Evolutionary conservation across 2,329 filamentous ascomycete genomes (phyloP).

Genomic region (Fusarium caatingaense): DNA sequence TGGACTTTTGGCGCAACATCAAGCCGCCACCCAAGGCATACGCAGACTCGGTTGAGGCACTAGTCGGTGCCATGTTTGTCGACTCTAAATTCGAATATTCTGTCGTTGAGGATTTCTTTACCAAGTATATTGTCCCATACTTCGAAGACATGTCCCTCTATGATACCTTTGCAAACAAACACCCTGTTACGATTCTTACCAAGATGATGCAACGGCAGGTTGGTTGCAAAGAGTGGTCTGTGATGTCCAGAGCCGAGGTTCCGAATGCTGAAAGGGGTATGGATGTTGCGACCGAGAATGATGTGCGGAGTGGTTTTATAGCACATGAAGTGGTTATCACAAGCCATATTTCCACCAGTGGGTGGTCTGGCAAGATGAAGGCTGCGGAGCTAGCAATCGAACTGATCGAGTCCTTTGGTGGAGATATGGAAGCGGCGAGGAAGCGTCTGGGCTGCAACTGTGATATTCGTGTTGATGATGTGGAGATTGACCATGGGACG

Average conservation of each 20-base stretch:
- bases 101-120: constrained; percentile 81
- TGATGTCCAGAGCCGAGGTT: constrained; percentile 61
- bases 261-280: constrained; percentile 56
- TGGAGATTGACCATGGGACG: constrained; percentile 27
- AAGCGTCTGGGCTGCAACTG: constrained; percentile 74
- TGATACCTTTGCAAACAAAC: constrained; percentile 86
- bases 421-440: constrained; percentile 65
- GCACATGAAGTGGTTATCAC: constrained; percentile 79
- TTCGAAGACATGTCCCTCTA: constrained; percentile 90
- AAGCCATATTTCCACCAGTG: constrained; percentile 69
- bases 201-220: constrained; percentile 73
- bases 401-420: constrained; percentile 57
- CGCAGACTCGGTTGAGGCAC: constrained; percentile 89
- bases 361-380: constrained; percentile 77
- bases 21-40: constrained; percentile 77
- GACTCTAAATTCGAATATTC: constrained; percentile 84
- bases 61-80: constrained; percentile 90
- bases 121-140: constrained; percentile 76
- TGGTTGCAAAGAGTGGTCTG: constrained; percentile 70
- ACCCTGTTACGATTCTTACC: constrained; percentile 81
- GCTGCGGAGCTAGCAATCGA: constrained; percentile 70
- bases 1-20: constrained; percentile 76
- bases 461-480: constrained; percentile 13
- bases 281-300: constrained; percentile 55
- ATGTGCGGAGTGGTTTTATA: constrained; percentile 77